Conservation (phyloP, 805 yeast species). For the Wickerhamomyces ciferrii region DNA sequence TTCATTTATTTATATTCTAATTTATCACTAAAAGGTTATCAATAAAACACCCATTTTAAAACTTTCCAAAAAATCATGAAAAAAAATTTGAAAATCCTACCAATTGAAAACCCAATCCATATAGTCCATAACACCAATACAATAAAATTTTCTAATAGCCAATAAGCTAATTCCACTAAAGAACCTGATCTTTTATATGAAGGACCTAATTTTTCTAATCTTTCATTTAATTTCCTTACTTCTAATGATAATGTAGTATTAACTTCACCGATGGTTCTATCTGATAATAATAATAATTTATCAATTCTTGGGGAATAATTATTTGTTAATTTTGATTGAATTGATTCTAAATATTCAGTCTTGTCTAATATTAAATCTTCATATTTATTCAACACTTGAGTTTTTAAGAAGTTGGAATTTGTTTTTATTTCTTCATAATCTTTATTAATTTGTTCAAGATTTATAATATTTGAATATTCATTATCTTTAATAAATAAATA, state of each 20-base stretch:
- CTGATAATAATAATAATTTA: conserved; percentile 54
- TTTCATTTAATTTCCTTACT: conserved; percentile 47
- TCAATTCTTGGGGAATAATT: conserved; percentile 47
- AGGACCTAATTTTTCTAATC: conserved; percentile 34
- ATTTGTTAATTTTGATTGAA: conserved; percentile 16
- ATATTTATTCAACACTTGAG: conserved; percentile 3
- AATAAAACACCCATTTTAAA: conserved; percentile 11
- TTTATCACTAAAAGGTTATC: background rate
- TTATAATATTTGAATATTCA: conserved; percentile 5
- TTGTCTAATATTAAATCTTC: conserved; percentile 13
- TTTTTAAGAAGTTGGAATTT: conserved; percentile 1
- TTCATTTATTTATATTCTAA: too few relatives aligned
- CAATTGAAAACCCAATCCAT: conserved; percentile 52
- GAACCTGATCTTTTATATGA: conserved; percentile 26
- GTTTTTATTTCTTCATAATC: conserved; percentile 3
- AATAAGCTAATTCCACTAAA: conserved; percentile 35
- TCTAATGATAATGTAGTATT: conserved; percentile 66
- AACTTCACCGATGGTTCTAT: conserved; percentile 67
- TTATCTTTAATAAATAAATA: conserved; percentile 10
- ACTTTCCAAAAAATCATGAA: conserved; percentile 7
- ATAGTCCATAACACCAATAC: conserved; percentile 45
- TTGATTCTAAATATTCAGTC: conserved; percentile 12
- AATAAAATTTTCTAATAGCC: conserved; percentile 43
- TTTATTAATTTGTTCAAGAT: conserved; percentile 5
- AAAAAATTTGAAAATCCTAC: conserved; percentile 27